A percentile compares a stretch with the other conserved stretches of the same genome.
Conservation (phyloP, 225 moss, liverwort and hornwort species). For the Lunularia cruciata region DNA sequence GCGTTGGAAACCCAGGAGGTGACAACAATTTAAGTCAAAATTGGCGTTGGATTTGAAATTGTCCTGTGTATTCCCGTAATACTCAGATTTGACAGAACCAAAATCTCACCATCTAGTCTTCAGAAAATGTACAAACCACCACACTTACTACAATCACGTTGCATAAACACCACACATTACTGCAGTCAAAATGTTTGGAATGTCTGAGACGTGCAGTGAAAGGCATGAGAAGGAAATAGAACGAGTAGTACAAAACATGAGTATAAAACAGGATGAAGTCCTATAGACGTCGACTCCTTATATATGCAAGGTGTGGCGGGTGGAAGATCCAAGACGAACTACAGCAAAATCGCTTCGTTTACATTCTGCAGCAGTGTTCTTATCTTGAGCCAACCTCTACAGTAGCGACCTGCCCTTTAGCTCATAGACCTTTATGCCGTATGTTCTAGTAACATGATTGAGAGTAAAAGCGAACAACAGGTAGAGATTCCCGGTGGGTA, state of each 20-base stretch:
- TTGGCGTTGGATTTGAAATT: no score
- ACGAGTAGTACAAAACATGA: background rate
- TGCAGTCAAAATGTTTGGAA: no score
- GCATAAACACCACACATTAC: no score
- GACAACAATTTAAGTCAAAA: no score
- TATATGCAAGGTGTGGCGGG: background rate
- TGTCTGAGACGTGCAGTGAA: background rate
- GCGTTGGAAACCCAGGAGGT: no score
- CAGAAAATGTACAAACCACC: no score
- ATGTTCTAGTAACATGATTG: background rate
- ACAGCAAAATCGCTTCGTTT: background rate
- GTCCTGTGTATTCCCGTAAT: no score
- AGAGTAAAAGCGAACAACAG: background rate
- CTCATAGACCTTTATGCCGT: background rate
- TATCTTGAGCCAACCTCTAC: background rate
- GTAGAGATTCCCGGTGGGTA: background rate
- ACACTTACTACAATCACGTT: no score
- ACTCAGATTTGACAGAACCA: no score
- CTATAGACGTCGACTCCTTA: background rate
- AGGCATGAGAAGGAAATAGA: background rate
- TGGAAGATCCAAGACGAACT: conserved; percentile 6
- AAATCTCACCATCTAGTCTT: no score
- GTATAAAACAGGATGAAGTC: background rate
- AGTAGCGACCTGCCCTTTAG: background rate
- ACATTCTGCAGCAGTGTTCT: conserved; percentile 11